These are phyloP conservation scores for Butyriboletus appendiculatus DNA, from an alignment of 1,284 basidiomycete genomes.

Conservation along the genomic window DNA sequence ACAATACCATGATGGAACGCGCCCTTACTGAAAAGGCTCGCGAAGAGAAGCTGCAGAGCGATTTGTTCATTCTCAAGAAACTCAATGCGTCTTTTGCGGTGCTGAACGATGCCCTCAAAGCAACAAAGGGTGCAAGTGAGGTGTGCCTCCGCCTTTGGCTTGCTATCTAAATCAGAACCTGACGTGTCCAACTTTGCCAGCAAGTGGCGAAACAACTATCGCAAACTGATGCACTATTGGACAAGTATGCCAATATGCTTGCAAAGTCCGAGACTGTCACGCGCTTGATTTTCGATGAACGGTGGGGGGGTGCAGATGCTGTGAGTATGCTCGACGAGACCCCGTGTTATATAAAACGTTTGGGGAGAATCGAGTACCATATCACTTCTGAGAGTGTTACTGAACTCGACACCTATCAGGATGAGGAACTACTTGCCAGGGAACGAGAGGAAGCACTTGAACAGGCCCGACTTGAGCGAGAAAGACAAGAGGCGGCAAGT, in stretches of 20 bases:
- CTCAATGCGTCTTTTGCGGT: slow-evolving; percentile 66
- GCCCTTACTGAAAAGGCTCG: slow-evolving; percentile 44
- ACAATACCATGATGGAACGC: slow-evolving; percentile 23
- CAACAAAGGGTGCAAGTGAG: slow-evolving; percentile 64
- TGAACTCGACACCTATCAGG: slow-evolving; percentile 42
- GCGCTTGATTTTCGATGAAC: slow-evolving; percentile 69
- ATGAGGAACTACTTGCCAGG: slow-evolving; percentile 53
- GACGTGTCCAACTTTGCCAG: slow-evolving; percentile 36
- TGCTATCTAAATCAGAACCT: neutral
- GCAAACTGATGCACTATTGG: slow-evolving; percentile 68
- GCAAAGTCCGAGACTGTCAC: slow-evolving; percentile 66
- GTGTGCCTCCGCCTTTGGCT: slow-evolving; percentile 39
- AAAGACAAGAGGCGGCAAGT: slow-evolving; percentile 52
- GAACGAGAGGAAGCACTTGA: slow-evolving; percentile 51
- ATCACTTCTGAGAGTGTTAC: neutral
- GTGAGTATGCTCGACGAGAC: slow-evolving; percentile 41
- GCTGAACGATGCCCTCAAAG: slow-evolving; percentile 64
- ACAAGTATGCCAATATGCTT: slow-evolving; percentile 72
- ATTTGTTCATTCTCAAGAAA: slow-evolving; percentile 69
- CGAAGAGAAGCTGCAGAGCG: slow-evolving; percentile 72
- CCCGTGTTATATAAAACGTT: neutral
- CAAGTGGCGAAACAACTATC: slow-evolving; percentile 62
- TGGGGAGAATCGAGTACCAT: neutral
- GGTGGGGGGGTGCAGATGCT: slow-evolving; percentile 68
- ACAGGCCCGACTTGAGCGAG: slow-evolving; percentile 47